These are phyloP conservation scores for Talaromyces sp. DNA, from an alignment of 2,329 filamentous ascomycete genomes.

Conservation along the genomic window DNA sequence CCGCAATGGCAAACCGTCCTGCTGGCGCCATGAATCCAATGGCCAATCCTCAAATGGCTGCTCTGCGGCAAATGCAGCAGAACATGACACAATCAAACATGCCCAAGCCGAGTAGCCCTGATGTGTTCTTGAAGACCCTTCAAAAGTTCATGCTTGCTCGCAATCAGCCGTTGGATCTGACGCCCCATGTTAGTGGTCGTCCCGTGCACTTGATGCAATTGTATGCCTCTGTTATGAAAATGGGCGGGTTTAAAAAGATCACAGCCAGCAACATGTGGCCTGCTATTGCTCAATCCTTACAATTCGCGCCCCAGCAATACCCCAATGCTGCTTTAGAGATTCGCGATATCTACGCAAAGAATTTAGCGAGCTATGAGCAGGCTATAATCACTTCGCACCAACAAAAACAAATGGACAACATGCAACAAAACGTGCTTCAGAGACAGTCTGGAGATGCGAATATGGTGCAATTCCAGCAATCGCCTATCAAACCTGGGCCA, in stretches of 20 bases:
- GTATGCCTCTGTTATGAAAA: slow-evolving; percentile 70
- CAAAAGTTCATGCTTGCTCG: slow-evolving; percentile 71
- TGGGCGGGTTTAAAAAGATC: slow-evolving; percentile 71
- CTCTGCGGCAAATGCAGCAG: slow-evolving; percentile 46
- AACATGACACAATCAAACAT: slow-evolving; percentile 38
- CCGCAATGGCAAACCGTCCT: slow-evolving; percentile 29
- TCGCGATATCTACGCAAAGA: slow-evolving; percentile 66
- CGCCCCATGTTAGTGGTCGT: slow-evolving; percentile 68
- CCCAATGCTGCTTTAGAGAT: slow-evolving; percentile 66
- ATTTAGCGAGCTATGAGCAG: slow-evolving; percentile 69
- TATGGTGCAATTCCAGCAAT: slow-evolving; percentile 40
- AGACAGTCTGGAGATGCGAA: slow-evolving; percentile 30
- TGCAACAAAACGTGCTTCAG: slow-evolving; percentile 38
- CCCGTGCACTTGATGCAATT: slow-evolving; percentile 69
- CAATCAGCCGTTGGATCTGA: slow-evolving; percentile 66
- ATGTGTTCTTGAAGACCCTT: slow-evolving; percentile 71
- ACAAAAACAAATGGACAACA: slow-evolving; percentile 38
- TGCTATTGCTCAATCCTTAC: slow-evolving; percentile 60
- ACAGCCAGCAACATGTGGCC: slow-evolving; percentile 67
- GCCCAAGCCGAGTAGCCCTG: slow-evolving; percentile 44
- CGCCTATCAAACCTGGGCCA: slow-evolving; percentile 47
- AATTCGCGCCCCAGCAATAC: slow-evolving; percentile 56
- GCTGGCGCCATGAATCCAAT: slow-evolving; percentile 30
- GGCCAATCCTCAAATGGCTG: slow-evolving; percentile 37
- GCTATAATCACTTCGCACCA: slow-evolving; percentile 34